Percentiles rank a stretch among this genome's conserved stretches.
Evolutionary conservation across 306 rosid genomes (phyloP).

Genomic region (Acacia melanoxylon): DNA sequence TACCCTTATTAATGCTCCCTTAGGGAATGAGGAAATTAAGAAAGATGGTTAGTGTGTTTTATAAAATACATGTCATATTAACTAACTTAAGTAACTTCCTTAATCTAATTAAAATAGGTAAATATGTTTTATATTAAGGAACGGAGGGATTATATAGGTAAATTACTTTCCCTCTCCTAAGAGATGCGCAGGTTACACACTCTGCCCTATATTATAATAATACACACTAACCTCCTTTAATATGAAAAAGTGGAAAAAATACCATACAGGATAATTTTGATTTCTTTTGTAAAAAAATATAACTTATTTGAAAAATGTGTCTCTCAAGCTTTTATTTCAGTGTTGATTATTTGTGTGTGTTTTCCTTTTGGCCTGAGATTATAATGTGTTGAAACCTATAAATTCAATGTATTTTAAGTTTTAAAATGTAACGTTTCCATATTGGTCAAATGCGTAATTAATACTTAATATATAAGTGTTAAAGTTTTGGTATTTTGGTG

Average conservation of each 20-base stretch:
- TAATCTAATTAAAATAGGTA: no score
- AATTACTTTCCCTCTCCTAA: not conserved
- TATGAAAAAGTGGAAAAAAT: not conserved
- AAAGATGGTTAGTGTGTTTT: no score
- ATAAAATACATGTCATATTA: no score
- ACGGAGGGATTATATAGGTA: not conserved
- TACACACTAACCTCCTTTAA: not conserved
- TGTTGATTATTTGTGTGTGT: no score
- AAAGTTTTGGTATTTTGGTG: not conserved
- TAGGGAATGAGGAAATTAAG: no score
- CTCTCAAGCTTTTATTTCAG: not conserved
- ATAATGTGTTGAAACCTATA: no score
- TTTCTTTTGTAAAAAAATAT: not conserved
- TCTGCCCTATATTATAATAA: not conserved
- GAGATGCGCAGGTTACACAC: not conserved
- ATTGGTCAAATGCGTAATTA: not conserved
- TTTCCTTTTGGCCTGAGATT: no score
- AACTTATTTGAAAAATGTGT: not conserved
- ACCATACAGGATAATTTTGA: not conserved
- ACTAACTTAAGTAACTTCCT: no score
- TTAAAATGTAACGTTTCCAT: not conserved
- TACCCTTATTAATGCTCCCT: no score
- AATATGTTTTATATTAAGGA: no score
- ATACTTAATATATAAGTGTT: not conserved
- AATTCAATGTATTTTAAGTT: not conserved